A percentile compares a stretch with the other conserved stretches of the same genome.
phyloP scores from a whole-genome alignment of 1,284 basidiomycete genomes.

The Ustilago cynodontis region DNA sequence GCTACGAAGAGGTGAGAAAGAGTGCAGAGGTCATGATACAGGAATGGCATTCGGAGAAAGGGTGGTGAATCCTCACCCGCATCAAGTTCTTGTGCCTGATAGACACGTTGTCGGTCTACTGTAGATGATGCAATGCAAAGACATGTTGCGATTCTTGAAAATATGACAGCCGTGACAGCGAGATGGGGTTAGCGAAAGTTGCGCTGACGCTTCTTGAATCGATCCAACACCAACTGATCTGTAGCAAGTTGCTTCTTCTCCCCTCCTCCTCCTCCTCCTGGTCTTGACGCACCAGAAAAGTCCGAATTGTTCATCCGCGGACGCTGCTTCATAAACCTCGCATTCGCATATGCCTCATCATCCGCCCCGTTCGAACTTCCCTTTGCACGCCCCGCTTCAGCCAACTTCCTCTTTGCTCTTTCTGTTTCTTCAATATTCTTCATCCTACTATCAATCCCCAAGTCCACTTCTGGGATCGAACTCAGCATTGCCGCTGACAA shows the following conservation, averaged over 20 bases:
- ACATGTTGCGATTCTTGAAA: too few species aligned
- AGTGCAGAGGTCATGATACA: not conserved
- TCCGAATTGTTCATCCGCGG: not conserved
- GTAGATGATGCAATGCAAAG: too few species aligned
- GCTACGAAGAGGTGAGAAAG: not conserved
- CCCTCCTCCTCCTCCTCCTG: slow-evolving; percentile 69
- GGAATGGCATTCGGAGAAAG: slow-evolving; percentile 1
- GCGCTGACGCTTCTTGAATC: slow-evolving; percentile 69
- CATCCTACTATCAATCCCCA: slow-evolving; percentile 93
- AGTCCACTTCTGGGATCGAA: slow-evolving; percentile 91
- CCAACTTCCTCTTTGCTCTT: slow-evolving; percentile 86
- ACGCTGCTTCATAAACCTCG: slow-evolving; percentile 73
- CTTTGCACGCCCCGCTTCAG: slow-evolving; percentile 77
- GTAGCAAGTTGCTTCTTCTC: slow-evolving; percentile 82
- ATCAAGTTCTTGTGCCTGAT: too few species aligned
- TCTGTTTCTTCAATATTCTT: slow-evolving; percentile 97
- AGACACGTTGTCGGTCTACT: too few species aligned
- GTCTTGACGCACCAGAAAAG: not conserved
- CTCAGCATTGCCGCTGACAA: slow-evolving; percentile 93
- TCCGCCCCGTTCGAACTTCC: too few species aligned
- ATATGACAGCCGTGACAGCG: too few species aligned
- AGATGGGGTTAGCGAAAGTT: not conserved
- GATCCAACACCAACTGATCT: slow-evolving; percentile 82
- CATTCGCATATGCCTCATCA: slow-evolving; percentile 82
- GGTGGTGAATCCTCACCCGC: too few species aligned